These are phyloP conservation scores for Mortierella claussenii DNA, from an alignment of 192 early-diverging fungal species.

Conservation along the genomic window DNA sequence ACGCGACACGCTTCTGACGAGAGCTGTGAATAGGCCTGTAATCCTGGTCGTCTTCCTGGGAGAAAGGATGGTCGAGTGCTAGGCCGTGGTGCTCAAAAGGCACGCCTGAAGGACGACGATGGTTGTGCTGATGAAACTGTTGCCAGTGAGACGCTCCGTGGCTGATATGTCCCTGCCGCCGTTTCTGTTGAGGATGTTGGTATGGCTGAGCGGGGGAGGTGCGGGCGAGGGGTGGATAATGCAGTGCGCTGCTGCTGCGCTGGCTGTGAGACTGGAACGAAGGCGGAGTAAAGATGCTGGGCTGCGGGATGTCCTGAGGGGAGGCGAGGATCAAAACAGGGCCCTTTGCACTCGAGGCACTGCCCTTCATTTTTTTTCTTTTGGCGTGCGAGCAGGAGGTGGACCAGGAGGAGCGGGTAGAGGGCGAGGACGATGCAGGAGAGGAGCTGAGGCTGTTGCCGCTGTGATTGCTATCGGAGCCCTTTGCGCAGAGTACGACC, in stretches of 20 bases:
- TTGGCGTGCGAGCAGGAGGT: slow-evolving; percentile 22
- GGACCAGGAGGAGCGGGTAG: slow-evolving; percentile 5
- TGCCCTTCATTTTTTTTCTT: slow-evolving; percentile 39
- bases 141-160: slow-evolving; percentile 29
- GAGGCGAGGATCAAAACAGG: slow-evolving; percentile 16
- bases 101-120: slow-evolving; percentile 4
- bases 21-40: no score
- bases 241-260: slow-evolving; percentile 8
- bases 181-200: slow-evolving; percentile 14
- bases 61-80: neutral
- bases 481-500: slow-evolving; percentile 35
- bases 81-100: slow-evolving; percentile 5
- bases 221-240: slow-evolving; percentile 6
- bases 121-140: slow-evolving; percentile 29
- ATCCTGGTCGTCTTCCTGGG: slow-evolving; percentile 1
- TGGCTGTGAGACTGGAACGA: slow-evolving; percentile 10
- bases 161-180: slow-evolving; percentile 14
- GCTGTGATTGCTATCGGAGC: slow-evolving; percentile 12
- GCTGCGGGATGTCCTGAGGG: slow-evolving; percentile 1
- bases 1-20: no score
- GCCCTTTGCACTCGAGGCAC: neutral
- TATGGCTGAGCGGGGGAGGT: neutral
- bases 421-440: no score
- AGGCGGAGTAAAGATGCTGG: slow-evolving; percentile 9
- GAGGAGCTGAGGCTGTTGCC: slow-evolving; percentile 8